Percentiles rank a stretch among this genome's conserved stretches.
These are phyloP conservation scores for Hippophae tibetana DNA, from an alignment of 306 rosid genomes.

Conservation along the genomic window DNA sequence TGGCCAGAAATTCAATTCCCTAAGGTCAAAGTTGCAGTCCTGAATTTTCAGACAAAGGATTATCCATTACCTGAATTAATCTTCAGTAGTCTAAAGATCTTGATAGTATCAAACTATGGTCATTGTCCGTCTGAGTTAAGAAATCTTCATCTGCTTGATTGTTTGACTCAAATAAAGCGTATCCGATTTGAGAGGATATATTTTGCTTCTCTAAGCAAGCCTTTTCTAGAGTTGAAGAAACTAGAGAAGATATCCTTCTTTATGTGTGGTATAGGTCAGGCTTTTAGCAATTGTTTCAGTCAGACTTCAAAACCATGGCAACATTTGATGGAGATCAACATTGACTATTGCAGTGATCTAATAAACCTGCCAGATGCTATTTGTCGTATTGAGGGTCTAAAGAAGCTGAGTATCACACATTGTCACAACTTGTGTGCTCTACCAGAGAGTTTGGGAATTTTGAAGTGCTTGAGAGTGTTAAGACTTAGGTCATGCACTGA, in stretches of 20 bases:
- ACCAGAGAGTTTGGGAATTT: conserved; percentile 26
- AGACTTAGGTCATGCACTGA: conserved; percentile 38
- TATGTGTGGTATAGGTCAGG: conserved; percentile 42
- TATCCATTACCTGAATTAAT: conserved; percentile 36
- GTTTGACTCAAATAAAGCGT: conserved; percentile 23
- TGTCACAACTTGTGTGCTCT: conserved; percentile 38
- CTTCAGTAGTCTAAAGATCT: conserved; percentile 36
- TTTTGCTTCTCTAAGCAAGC: conserved; percentile 25
- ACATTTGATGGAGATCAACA: conserved; percentile 31
- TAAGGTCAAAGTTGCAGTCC: conserved; percentile 37
- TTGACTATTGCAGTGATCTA: conserved; percentile 42
- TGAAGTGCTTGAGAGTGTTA: conserved; percentile 32
- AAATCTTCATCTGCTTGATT: conserved; percentile 22
- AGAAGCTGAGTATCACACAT: conserved; percentile 41
- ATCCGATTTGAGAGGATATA: conserved; percentile 41
- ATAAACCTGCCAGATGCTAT: conserved; percentile 27
- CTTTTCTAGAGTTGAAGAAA: conserved; percentile 23
- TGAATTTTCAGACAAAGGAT: conserved; percentile 31
- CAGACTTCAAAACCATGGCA: conserved; percentile 28
- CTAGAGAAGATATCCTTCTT: conserved; percentile 41
- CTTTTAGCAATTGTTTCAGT: conserved; percentile 19
- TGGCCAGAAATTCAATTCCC: conserved; percentile 36
- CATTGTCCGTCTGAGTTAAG: conserved; percentile 21
- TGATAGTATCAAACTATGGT: conserved; percentile 30
- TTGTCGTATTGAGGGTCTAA: conserved; percentile 17